Conservation (phyloP, 2,329 filamentous ascomycete genomes). For the Colletotrichum limetticola region DNA sequence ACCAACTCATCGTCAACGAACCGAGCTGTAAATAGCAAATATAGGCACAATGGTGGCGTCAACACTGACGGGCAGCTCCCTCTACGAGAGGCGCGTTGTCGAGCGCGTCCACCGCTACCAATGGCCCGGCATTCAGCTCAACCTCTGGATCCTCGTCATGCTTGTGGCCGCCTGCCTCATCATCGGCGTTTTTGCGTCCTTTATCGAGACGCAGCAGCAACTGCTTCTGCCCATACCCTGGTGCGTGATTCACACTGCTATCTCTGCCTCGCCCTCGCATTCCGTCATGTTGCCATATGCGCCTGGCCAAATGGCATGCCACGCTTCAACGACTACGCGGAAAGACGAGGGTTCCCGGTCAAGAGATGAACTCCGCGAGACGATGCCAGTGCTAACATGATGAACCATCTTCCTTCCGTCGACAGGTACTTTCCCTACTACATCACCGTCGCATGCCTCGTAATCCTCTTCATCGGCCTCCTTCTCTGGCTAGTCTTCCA, state of each 20-base stretch:
- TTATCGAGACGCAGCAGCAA: constrained; percentile 68
- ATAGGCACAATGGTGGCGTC: constrained; percentile 43
- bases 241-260: constrained; percentile 50
- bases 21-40: not conserved
- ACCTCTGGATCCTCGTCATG: constrained; percentile 76
- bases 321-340: not conserved
- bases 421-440: constrained; percentile 75
- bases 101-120: constrained; percentile 69
- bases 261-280: not conserved
- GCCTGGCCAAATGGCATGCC: not conserved
- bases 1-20: not conserved
- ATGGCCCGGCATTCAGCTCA: constrained; percentile 75
- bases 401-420: not conserved
- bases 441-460: constrained; percentile 68
- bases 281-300: not conserved
- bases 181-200: constrained; percentile 70
- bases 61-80: constrained; percentile 53
- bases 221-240: constrained; percentile 68
- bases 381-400: not conserved
- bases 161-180: constrained; percentile 67
- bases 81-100: constrained; percentile 55
- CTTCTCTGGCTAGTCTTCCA: constrained; percentile 72
- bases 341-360: not conserved
- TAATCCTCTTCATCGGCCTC: constrained; percentile 73
- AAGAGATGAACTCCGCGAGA: not conserved